Evolutionary conservation across 2,329 filamentous ascomycete genomes (phyloP).

Genomic region (Cladosporium velox): DNA sequence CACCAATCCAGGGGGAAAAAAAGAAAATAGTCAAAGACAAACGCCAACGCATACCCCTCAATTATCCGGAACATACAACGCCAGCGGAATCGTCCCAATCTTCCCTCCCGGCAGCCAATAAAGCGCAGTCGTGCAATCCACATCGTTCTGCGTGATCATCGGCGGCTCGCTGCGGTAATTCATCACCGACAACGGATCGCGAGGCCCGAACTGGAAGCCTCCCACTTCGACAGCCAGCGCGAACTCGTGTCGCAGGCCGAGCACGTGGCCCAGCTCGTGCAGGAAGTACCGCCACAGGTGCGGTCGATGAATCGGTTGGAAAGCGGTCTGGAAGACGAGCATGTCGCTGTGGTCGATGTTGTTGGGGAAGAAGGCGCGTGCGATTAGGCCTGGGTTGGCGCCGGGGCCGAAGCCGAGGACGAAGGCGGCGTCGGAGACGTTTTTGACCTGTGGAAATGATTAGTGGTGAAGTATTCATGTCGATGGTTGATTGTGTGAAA

Average conservation of each 20-base stretch:
- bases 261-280: background rate
- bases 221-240: background rate
- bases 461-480: background rate
- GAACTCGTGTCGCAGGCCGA: background rate
- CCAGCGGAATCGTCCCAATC: background rate
- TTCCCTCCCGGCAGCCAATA: background rate
- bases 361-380: background rate
- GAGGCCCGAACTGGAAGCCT: background rate
- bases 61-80: background rate
- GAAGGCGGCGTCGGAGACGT: background rate
- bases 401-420: background rate
- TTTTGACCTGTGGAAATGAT: background rate
- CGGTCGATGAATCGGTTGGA: background rate
- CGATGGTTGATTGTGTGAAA: background rate
- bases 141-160: slow-evolving; percentile 6
- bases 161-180: slow-evolving; percentile 6
- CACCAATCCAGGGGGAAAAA: too few relatives aligned
- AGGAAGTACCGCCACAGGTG: background rate
- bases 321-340: background rate
- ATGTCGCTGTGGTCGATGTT: background rate
- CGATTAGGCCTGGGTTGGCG: background rate
- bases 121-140: background rate
- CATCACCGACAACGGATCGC: slow-evolving; percentile 10
- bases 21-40: background rate
- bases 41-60: background rate